These are phyloP conservation scores for Penicillium canescens DNA, from an alignment of 495 filamentous ascomycete species.

Conservation along the genomic window DNA sequence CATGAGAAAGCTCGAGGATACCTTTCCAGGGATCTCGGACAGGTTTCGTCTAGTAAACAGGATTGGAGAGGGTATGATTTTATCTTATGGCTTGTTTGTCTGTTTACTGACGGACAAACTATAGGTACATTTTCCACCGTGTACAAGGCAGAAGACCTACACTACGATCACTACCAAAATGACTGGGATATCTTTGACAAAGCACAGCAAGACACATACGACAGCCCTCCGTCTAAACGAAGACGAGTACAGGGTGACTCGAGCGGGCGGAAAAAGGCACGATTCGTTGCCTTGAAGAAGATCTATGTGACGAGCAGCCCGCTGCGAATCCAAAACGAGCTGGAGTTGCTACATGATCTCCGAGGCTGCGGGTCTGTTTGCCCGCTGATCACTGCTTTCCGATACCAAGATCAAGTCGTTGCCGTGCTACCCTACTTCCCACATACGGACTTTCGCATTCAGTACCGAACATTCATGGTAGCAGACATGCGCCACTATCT, in stretches of 20 bases:
- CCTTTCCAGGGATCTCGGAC: constrained; percentile 78
- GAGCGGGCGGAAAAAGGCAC: constrained; percentile 47
- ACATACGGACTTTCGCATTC: constrained; percentile 93
- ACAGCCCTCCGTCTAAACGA: constrained; percentile 58
- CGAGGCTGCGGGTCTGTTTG: constrained; percentile 80
- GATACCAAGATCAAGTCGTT: constrained; percentile 90
- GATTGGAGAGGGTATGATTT: constrained; percentile 81
- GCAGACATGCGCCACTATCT: constrained; percentile 87
- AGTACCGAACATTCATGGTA: constrained; percentile 85
- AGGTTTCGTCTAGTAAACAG: constrained; percentile 90
- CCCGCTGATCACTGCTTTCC: constrained; percentile 93
- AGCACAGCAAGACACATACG: constrained; percentile 61
- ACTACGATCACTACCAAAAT: constrained; percentile 80
- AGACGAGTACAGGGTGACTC: constrained; percentile 37
- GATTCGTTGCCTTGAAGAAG: constrained; percentile 96
- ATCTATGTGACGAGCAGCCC: constrained; percentile 98
- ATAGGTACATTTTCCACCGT: constrained; percentile 96
- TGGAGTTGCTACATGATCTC: constrained; percentile 92
- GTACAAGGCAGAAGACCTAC: constrained; percentile 96
- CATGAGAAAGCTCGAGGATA: constrained; percentile 79
- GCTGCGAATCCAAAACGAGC: constrained; percentile 89
- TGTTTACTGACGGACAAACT: constrained; percentile 13
- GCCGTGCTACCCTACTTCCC: constrained; percentile 94
- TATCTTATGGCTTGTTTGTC: background rate
- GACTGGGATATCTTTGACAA: constrained; percentile 73